A percentile compares a stretch with the other conserved stretches of the same genome.
phyloP scores from a whole-genome alignment of 345 rosid species.

The Rhodamnia argentea region DNA sequence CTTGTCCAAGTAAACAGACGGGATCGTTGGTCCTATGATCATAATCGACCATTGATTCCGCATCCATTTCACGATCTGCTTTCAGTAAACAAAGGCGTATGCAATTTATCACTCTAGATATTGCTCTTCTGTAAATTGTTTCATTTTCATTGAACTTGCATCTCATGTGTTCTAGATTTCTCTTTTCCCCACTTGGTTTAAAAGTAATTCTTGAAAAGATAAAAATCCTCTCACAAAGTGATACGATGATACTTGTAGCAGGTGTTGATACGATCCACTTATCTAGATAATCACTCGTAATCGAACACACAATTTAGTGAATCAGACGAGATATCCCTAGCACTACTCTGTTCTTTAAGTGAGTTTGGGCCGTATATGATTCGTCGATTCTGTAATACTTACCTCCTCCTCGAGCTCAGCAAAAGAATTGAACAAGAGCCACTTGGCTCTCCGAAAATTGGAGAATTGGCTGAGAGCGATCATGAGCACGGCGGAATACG shows the following conservation, averaged over 20 bases:
- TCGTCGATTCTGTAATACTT: neutral
- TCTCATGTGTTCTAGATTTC: neutral
- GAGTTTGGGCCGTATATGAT: neutral
- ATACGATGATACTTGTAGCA: neutral
- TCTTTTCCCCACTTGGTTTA: neutral
- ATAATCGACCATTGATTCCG: slow-evolving; percentile 24
- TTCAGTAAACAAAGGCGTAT: neutral
- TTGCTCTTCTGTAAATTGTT: neutral
- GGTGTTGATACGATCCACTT: neutral
- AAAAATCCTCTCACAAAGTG: neutral
- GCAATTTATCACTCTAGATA: neutral
- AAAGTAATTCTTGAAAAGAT: neutral
- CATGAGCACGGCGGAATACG: slow-evolving; percentile 2
- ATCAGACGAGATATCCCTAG: neutral
- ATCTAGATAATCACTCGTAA: neutral
- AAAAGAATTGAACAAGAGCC: slow-evolving; percentile 38
- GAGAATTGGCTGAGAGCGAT: slow-evolving; percentile 15
- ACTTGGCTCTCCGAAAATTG: slow-evolving; percentile 20
- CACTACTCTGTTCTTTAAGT: neutral
- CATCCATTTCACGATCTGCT: slow-evolving; percentile 34
- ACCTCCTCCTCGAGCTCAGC: slow-evolving; percentile 42
- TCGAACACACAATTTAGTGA: neutral
- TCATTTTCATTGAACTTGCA: neutral
- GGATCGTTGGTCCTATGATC: slow-evolving; percentile 43
- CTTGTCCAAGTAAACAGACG: slow-evolving; percentile 42